Evolutionary conservation across 2,329 filamentous ascomycete genomes (phyloP), one percentile per base, ranked within the genome.

Genomic region (Diplodia mutila): DNA sequence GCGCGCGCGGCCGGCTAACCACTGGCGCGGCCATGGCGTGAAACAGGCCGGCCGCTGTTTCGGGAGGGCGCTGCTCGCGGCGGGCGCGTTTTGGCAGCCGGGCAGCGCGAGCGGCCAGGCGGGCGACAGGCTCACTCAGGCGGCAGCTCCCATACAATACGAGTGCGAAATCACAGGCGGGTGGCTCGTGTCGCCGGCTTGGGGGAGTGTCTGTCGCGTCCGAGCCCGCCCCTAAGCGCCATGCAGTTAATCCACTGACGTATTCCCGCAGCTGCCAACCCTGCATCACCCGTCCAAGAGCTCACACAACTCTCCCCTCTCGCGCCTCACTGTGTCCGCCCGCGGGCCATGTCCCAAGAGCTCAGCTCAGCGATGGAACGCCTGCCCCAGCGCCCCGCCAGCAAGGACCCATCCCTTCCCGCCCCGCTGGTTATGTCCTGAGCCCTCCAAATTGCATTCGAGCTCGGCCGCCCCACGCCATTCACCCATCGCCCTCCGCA

Each of bases 371-470:
- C 49, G 49, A 65, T 65, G 61, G 61, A 53, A 23, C 37, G 32
- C 46, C 59, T 63, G 42, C 39, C 59, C 59, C 39, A 63, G 61
- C 46, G n/a, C 32, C 23, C 48, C 39, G 61, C 46, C 32, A 48
- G 46, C 16, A 48, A 32, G 11, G 14, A 49, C 32, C 23, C 49
- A 51, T 65, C 59, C 59, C 42, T 63, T 63, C 59, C 59, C 46
- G 59, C 59, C 46, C 59, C 59, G 59, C 59, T 51, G 49, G 64
- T 57, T 49, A 51, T 66, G 64, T 57, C 64, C 64, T 39, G 39
- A 21, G 64, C 61, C 39, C 32, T 46, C 48, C 48, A 49, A 42
- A 64, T 53, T 53, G 48, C 61, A 52, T 29, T 34, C 61, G 29
- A 11, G 46, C 61, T 25, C 32, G 46, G 59, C 39, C 59, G 25